Evolutionary conservation across 176 grass and related monocot species (phyloP).

Genomic region (Tuctoria greenei): DNA sequence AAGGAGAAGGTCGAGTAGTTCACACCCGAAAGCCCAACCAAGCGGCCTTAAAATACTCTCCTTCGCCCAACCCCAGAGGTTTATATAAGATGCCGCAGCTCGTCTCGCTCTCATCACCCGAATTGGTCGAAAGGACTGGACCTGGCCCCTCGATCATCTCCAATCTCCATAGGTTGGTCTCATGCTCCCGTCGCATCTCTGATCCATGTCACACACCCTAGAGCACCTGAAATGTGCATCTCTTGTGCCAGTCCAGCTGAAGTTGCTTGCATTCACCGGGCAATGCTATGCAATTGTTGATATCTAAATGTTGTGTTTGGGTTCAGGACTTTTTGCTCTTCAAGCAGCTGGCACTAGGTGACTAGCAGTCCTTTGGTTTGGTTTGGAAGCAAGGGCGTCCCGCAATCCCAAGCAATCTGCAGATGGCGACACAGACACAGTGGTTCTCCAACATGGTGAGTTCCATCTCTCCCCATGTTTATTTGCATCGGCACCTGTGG

Average conservation of each 20-base stretch:
- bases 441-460: conserved; percentile 87
- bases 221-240: neutral
- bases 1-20: conserved; percentile 23
- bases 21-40: conserved; percentile 38
- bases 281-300: neutral
- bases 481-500: neutral
- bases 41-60: conserved; percentile 41
- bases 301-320: conserved; percentile 9
- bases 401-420: conserved; percentile 8
- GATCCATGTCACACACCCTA: neutral
- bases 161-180: conserved; percentile 55
- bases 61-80: conserved; percentile 9
- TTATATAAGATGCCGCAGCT: conserved; percentile 49
- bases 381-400: conserved; percentile 11
- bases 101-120: conserved; percentile 10
- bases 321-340: conserved; percentile 36
- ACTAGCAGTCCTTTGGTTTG: conserved; percentile 35
- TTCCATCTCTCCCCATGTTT: neutral
- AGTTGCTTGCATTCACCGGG: neutral
- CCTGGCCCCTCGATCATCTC: neutral
- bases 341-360: neutral
- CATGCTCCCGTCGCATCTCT: neutral
- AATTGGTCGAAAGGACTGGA: conserved; percentile 49
- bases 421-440: conserved; percentile 62
- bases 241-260: neutral